Conservation (phyloP, 345 rosid species). For the Sonneratia alba region DNA sequence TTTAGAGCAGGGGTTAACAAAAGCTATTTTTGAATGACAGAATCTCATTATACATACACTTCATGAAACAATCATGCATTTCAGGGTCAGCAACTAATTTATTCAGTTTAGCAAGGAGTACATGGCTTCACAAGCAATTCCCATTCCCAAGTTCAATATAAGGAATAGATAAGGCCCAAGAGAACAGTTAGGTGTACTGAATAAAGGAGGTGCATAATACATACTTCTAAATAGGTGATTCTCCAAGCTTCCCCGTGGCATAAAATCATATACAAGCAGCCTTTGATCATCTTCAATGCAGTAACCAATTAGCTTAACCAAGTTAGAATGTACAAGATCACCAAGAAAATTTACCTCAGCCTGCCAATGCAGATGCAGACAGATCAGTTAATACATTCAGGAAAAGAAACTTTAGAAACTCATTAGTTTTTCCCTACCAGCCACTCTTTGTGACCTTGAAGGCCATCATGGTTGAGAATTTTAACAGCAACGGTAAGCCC, state of each 20-base stretch:
- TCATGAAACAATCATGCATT: background rate
- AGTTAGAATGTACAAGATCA: slow-evolving; percentile 43
- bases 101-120: background rate
- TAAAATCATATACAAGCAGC: slow-evolving; percentile 40
- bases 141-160: background rate
- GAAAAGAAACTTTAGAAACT: background rate
- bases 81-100: background rate
- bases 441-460: slow-evolving; percentile 99
- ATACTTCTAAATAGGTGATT: slow-evolving; percentile 45
- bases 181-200: slow-evolving; percentile 1
- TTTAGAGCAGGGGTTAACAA: background rate
- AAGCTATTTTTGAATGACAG: background rate
- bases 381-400: background rate
- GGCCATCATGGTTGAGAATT: slow-evolving; percentile 95
- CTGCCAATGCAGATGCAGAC: slow-evolving; percentile 29
- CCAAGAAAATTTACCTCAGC: slow-evolving; percentile 70
- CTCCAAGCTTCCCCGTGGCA: slow-evolving; percentile 53
- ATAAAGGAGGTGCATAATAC: background rate
- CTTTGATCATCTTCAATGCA: slow-evolving; percentile 52
- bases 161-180: background rate
- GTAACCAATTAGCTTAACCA: slow-evolving; percentile 46
- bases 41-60: background rate
- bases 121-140: background rate
- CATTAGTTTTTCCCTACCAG: slow-evolving; percentile 33
- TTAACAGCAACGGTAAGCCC: slow-evolving; percentile 97